Conservation (phyloP, 2,329 filamentous ascomycete species). For the Arthroderma sp. region DNA sequence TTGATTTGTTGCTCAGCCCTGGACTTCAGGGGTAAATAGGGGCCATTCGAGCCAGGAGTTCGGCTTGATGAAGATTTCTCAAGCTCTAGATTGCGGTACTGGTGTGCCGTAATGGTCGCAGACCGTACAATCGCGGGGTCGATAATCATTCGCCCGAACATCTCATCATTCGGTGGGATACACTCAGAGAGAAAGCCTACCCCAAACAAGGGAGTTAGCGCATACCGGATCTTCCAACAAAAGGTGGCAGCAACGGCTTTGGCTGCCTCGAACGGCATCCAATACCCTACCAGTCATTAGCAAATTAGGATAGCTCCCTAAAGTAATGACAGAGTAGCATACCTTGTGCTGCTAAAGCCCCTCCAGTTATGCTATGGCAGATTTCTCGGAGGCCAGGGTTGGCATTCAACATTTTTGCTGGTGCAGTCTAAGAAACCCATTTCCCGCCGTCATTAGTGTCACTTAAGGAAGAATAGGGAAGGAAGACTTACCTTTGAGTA, state of each 20-base stretch:
- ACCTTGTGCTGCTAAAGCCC: conserved; percentile 83
- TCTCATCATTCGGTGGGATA: conserved; percentile 45
- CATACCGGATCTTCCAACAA: conserved; percentile 71
- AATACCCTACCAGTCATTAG: conserved; percentile 58
- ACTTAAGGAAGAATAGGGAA: not conserved
- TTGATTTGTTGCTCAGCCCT: not conserved
- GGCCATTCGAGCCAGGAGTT: not conserved
- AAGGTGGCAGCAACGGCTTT: conserved; percentile 81
- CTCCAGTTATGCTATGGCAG: conserved; percentile 87
- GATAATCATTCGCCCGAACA: conserved; percentile 24
- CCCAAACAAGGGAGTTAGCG: conserved; percentile 83
- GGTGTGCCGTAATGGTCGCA: conserved; percentile 17
- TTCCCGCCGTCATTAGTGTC: not conserved
- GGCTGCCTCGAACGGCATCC: conserved; percentile 85
- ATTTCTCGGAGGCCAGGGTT: conserved; percentile 82
- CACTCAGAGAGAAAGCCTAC: conserved; percentile 65
- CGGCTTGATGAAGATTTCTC: not conserved
- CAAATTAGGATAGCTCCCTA: not conserved
- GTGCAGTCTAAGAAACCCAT: conserved; percentile 54
- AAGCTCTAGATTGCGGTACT: conserved; percentile 14
- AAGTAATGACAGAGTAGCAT: conserved; percentile 17
- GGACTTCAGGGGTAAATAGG: not conserved
- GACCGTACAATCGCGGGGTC: conserved; percentile 16
- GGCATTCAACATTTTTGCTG: conserved; percentile 64
- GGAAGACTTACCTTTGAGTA: conserved; percentile 62